Conservation (phyloP, 768 basidiomycete genomes). For the Auricularia sp. region DNA sequence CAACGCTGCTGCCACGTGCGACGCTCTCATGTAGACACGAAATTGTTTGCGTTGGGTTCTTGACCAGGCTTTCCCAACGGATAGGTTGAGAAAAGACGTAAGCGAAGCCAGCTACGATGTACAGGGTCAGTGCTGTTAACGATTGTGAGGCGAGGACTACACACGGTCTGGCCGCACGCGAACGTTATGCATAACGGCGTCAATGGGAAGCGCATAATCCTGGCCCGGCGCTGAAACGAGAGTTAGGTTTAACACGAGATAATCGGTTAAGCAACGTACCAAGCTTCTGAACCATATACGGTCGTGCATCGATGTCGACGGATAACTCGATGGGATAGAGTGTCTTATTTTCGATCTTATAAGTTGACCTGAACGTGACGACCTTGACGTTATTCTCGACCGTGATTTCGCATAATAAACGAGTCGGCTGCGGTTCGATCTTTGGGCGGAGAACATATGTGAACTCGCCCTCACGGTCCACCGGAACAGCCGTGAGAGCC, state of each 20-base stretch:
- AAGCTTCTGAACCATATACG: conserved; percentile 75
- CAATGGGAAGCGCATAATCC: conserved; percentile 83
- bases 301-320: conserved; percentile 48
- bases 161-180: conserved; percentile 87
- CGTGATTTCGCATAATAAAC: conserved; percentile 80
- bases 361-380: conserved; percentile 87
- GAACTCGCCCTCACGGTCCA: conserved; percentile 89
- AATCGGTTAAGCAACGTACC: conserved; percentile 27
- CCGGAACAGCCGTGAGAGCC: conserved; percentile 74
- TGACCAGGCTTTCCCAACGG: conserved; percentile 80
- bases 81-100: conserved; percentile 88
- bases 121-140: not conserved
- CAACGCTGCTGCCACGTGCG: conserved; percentile 24
- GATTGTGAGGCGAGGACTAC: conserved; percentile 18
- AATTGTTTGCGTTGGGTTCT: conserved; percentile 58
- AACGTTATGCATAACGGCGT: conserved; percentile 74
- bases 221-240: conserved; percentile 58
- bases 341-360: conserved; percentile 83
- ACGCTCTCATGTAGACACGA: conserved; percentile 41
- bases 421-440: conserved; percentile 61
- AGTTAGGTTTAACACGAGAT: not conserved
- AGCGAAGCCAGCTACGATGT: conserved; percentile 75
- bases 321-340: conserved; percentile 88
- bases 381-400: conserved; percentile 90
- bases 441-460: conserved; percentile 78